Base-by-base conservation (phyloP, 148 eudicot genomes). In the Camellia granthamiana region DNA sequence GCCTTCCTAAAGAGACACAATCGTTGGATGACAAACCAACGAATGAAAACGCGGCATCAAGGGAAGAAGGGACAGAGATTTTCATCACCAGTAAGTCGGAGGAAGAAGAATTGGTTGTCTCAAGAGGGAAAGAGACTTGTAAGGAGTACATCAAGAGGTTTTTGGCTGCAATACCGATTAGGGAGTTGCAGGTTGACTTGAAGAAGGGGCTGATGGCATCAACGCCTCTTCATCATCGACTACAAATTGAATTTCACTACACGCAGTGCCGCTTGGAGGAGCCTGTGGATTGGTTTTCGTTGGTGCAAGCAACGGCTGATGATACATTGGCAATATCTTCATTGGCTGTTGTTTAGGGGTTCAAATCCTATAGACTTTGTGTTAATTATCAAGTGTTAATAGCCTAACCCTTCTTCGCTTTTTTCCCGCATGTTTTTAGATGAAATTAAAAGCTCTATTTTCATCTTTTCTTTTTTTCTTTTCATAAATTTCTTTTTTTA, bases 131-230 rank as follows among this genome's bases (percentile, higher is more conserved):
- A 77, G 94, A 92, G 60, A 84, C 88, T 42, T 93, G 95, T 75
- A 92, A 90, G 77, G 93, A 92, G 90, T 93, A 92, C 72, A 89
- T 94, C 30, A 94, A 89, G 92, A 89, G 92, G 61, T 94, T 94
- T 76, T 88, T 94, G 88, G 98, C 98, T 8, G 91, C 98, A 0
- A 90, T 94, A 70, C 98, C 98, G 0, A 81, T 92, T 51, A 84
- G 98, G 81, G 98, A 92, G 65, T 73, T 92, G 87, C 91, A 89
- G 80, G 89, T 69, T 58, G 98, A 94, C 86, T 61, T 92, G 75
- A 92, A 89, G 85, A 94, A 87, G 82, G 98, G 97, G 4, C 81
- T 90, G 73, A 84, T 87, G 84, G 86, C 92, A 5, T 88, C 96
- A 18, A 88, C 89, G n/a, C 94, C 91, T 47, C 88, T 94, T 85